Evolutionary conservation across 1,284 basidiomycete genomes (phyloP).

Genomic region (Boletus calvinii): DNA sequence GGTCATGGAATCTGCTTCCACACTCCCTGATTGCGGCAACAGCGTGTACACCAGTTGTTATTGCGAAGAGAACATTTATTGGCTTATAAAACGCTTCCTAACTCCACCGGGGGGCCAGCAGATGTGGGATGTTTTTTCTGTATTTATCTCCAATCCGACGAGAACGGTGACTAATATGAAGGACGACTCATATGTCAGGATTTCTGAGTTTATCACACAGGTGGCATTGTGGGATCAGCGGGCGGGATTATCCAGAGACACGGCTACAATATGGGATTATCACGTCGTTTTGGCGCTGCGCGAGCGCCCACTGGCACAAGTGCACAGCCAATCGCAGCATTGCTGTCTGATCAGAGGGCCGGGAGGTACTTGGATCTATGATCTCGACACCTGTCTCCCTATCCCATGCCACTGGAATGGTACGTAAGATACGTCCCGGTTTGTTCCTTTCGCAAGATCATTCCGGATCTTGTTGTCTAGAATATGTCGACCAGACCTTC

Average conservation of each 20-base stretch:
- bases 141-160: constrained; percentile 65
- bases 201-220: constrained; percentile 35
- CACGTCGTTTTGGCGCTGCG: constrained; percentile 64
- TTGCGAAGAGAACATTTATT: constrained; percentile 75
- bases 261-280: constrained; percentile 71
- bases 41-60: constrained; percentile 35
- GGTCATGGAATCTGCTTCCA: constrained; percentile 16
- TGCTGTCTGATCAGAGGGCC: constrained; percentile 5
- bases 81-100: constrained; percentile 49
- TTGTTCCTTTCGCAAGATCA: constrained; percentile 11
- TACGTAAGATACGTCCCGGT: constrained; percentile 26
- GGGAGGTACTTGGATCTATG: constrained; percentile 55
- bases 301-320: constrained; percentile 22
- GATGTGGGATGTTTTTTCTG: constrained; percentile 51
- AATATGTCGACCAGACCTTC: constrained; percentile 57
- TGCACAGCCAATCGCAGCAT: constrained; percentile 3
- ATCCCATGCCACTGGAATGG: constrained; percentile 52
- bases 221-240: constrained; percentile 67
- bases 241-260: constrained; percentile 34
- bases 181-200: not conserved
- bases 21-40: constrained; percentile 18
- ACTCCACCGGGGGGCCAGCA: constrained; percentile 27
- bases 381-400: constrained; percentile 55
- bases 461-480: constrained; percentile 36
- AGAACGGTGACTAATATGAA: constrained; percentile 46